These are phyloP conservation scores for Starmerella sirachaensis DNA, from an alignment of 805 yeast genomes.

Conservation along the genomic window DNA sequence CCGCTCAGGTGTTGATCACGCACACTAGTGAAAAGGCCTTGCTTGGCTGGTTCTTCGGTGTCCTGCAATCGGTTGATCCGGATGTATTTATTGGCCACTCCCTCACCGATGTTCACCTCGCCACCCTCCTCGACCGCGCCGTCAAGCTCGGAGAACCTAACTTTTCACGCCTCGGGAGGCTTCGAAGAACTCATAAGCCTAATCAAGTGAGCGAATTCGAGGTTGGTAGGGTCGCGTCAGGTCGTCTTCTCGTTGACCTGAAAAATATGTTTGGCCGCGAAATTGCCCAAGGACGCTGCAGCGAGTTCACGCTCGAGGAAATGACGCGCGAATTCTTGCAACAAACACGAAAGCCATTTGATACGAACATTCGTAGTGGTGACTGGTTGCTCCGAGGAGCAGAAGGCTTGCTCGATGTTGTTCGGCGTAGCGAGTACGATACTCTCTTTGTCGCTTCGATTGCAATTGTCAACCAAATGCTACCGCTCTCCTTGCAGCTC, in stretches of 20 bases:
- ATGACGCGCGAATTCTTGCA: constrained; percentile 76
- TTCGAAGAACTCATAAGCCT: constrained; percentile 10
- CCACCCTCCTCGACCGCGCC: constrained; percentile 71
- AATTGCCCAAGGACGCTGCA: constrained; percentile 68
- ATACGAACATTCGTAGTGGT: constrained; percentile 53
- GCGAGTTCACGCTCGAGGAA: constrained; percentile 85
- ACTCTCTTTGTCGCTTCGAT: constrained; percentile 64
- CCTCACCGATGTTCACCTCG: constrained; percentile 65
- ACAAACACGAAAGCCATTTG: constrained; percentile 42
- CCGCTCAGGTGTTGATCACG: constrained; percentile 32
- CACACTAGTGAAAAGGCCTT: constrained; percentile 66
- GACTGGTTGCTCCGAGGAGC: constrained; percentile 44
- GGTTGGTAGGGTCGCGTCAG: constrained; percentile 62
- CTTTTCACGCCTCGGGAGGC: constrained; percentile 75
- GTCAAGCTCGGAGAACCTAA: constrained; percentile 43
- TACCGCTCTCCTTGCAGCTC: constrained; percentile 79
- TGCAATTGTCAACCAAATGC: constrained; percentile 70
- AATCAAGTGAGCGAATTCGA: constrained; percentile 29
- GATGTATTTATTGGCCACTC: constrained; percentile 85
- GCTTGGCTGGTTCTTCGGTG: constrained; percentile 60
- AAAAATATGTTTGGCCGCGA: constrained; percentile 94
- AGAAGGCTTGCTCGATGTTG: constrained; percentile 50
- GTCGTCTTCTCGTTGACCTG: constrained; percentile 82
- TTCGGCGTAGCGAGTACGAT: constrained; percentile 54
- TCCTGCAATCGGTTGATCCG: constrained; percentile 70